These are phyloP conservation scores for Lathyrus oleraceus DNA, from an alignment of 306 rosid genomes.

Conservation along the genomic window DNA sequence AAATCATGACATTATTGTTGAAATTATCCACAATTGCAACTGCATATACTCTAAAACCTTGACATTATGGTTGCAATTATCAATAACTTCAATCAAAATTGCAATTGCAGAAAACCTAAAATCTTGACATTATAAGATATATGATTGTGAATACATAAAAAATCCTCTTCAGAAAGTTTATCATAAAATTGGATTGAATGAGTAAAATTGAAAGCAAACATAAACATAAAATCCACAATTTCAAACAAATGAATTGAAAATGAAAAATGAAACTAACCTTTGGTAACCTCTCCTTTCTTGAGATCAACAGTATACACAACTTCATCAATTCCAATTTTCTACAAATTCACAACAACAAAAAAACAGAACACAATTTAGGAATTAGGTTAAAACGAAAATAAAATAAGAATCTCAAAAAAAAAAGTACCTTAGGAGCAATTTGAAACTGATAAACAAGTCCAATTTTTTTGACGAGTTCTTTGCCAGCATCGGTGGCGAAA, in stretches of 20 bases:
- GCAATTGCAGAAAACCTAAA: background rate
- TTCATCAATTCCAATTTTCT: constrained; percentile 90
- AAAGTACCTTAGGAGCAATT: constrained; percentile 76
- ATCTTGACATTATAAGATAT: background rate
- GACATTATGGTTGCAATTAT: background rate
- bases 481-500: constrained; percentile 71
- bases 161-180: background rate
- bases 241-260: background rate
- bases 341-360: background rate
- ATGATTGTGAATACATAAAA: too few relatives aligned
- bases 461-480: constrained; percentile 53
- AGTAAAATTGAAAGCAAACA: too few relatives aligned
- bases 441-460: constrained; percentile 82
- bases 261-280: constrained; percentile 54
- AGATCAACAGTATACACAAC: constrained; percentile 74
- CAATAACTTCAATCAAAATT: background rate
- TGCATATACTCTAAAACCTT: too few relatives aligned
- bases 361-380: background rate
- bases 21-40: too few relatives aligned
- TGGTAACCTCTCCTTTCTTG: constrained; percentile 78
- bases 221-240: background rate
- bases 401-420: background rate
- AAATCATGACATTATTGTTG: too few relatives aligned
- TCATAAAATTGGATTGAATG: background rate
- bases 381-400: background rate